Percentiles rank a stretch among this genome's conserved stretches.
These are phyloP conservation scores for Pisolithus microcarpus DNA, from an alignment of 768 basidiomycete species.

Conservation along the genomic window DNA sequence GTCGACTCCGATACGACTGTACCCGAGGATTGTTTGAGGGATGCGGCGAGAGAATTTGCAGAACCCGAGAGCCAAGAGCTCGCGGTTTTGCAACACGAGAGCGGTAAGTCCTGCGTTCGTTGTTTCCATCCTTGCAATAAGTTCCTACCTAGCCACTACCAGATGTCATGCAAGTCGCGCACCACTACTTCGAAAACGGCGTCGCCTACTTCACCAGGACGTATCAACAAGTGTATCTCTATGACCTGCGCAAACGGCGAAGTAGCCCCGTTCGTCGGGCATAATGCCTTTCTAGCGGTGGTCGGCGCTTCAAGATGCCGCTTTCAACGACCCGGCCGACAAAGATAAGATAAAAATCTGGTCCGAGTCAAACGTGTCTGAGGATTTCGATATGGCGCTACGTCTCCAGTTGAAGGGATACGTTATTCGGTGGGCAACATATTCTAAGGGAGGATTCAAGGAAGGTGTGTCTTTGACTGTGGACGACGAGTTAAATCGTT, in stretches of 20 bases:
- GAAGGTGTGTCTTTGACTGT: slow-evolving; percentile 87
- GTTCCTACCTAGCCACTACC: slow-evolving; percentile 3
- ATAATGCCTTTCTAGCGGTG: slow-evolving; percentile 88
- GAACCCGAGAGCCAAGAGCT: slow-evolving; percentile 58
- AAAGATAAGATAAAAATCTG: slow-evolving; percentile 69
- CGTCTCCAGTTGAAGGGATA: slow-evolving; percentile 57
- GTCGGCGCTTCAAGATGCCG: slow-evolving; percentile 83
- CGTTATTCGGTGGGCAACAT: slow-evolving; percentile 78
- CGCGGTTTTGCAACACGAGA: slow-evolving; percentile 87
- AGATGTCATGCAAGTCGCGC: slow-evolving; percentile 87
- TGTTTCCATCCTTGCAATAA: background rate
- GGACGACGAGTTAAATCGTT: slow-evolving; percentile 86
- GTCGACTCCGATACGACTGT: slow-evolving; percentile 88
- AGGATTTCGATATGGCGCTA: slow-evolving; percentile 66
- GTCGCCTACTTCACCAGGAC: slow-evolving; percentile 82
- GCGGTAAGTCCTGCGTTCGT: slow-evolving; percentile 40
- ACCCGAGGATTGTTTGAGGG: slow-evolving; percentile 85
- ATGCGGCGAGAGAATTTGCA: slow-evolving; percentile 79
- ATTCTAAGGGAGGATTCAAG: slow-evolving; percentile 79
- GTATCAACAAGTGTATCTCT: slow-evolving; percentile 79
- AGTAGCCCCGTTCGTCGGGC: slow-evolving; percentile 72
- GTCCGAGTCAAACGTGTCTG: slow-evolving; percentile 61
- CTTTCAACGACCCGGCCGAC: slow-evolving; percentile 49
- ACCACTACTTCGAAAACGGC: slow-evolving; percentile 88
- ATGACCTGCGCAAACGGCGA: slow-evolving; percentile 78